phyloP scores from a whole-genome alignment of 768 basidiomycete species.

The Coprinellus micaceus region DNA sequence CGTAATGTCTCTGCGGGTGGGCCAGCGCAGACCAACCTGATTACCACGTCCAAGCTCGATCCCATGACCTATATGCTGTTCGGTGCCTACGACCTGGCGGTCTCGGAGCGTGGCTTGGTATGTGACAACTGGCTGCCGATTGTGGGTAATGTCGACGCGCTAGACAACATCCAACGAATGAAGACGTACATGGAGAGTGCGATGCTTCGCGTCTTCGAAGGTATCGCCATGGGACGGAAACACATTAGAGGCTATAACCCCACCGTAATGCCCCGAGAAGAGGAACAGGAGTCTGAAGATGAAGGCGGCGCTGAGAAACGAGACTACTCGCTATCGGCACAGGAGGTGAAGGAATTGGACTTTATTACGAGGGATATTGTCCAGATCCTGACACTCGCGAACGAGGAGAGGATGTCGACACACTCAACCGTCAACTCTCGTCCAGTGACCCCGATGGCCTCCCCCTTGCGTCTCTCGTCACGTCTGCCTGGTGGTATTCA shows the following conservation, averaged over 20 bases:
- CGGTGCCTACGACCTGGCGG: conserved; percentile 75
- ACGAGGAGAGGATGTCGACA: conserved; percentile 54
- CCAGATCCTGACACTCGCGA: conserved; percentile 65
- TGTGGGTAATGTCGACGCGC: conserved; percentile 62
- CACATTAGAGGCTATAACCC: conserved; percentile 28
- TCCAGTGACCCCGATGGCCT: conserved; percentile 53
- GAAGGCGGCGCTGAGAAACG: conserved; percentile 51
- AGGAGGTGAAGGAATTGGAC: conserved; percentile 75
- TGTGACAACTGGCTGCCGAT: conserved; percentile 92
- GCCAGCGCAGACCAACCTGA: conserved; percentile 61
- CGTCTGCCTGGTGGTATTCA: conserved; percentile 33
- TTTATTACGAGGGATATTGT: conserved; percentile 72
- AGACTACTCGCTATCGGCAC: conserved; percentile 54
- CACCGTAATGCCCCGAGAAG: conserved; percentile 40
- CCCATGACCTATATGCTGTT: conserved; percentile 89
- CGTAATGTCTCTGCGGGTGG: conserved; percentile 60
- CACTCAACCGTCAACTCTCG: conserved; percentile 62
- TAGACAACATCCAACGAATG: conserved; percentile 82
- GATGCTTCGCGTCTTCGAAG: conserved; percentile 88
- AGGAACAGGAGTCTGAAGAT: conserved; percentile 45
- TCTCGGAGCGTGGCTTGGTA: conserved; percentile 68
- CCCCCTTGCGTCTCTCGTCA: conserved; percentile 30
- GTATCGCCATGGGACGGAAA: conserved; percentile 53
- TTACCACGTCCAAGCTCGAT: conserved; percentile 81
- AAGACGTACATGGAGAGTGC: conserved; percentile 77